phyloP scores from a whole-genome alignment of 345 rosid species.

The Pistacia vera region DNA sequence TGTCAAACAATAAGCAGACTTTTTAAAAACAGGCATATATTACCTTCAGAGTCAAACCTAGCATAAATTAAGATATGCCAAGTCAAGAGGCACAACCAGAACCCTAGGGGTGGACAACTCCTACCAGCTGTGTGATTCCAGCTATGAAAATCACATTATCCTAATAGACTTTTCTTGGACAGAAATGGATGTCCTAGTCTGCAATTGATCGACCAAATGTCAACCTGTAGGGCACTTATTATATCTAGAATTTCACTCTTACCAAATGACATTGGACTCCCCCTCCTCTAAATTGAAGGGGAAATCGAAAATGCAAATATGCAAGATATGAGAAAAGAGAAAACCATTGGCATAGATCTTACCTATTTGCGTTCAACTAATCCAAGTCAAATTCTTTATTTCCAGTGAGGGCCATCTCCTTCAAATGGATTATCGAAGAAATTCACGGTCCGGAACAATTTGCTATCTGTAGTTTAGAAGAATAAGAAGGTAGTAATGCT shows the following conservation, averaged over 20 bases:
- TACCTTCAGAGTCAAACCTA: constrained; percentile 17
- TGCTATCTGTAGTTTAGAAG: no score
- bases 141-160: not conserved
- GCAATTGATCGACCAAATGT: constrained; percentile 5
- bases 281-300: not conserved
- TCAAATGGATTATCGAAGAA: no score
- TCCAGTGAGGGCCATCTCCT: no score
- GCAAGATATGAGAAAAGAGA: not conserved
- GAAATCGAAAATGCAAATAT: not conserved
- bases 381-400: no score
- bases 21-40: not conserved
- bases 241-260: constrained; percentile 6
- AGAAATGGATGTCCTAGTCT: constrained; percentile 11
- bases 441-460: no score
- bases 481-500: no score
- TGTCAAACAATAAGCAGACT: no score
- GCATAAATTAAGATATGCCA: constrained; percentile 15
- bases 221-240: not conserved
- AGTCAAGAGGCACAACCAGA: constrained; percentile 4
- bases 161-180: not conserved
- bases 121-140: constrained; percentile 5
- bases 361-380: not conserved
- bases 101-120: constrained; percentile 14
- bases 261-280: not conserved
- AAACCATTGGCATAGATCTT: not conserved